Evolutionary conservation across 1,284 basidiomycete species (phyloP), one percentile per base, ranked within the genome.

Genomic region (Neonothopanus nambi): DNA sequence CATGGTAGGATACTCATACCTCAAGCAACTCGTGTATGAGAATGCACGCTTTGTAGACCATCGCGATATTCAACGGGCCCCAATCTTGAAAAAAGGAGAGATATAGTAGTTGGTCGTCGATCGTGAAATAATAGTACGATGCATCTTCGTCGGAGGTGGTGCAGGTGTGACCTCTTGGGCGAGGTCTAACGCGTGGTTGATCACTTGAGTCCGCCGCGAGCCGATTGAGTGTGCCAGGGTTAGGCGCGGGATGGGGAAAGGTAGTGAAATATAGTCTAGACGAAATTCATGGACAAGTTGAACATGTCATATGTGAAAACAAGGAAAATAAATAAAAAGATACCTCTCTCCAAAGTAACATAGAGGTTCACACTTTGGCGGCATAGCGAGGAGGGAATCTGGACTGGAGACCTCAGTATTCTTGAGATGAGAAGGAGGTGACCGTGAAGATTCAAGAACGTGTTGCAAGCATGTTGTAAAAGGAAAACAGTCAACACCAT

Each of bases 11-110:
- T 47, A 54, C 57, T 63, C 71, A 41, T 55, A 94, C 95, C 74
- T 90, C 85, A 30, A 95, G 79, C 52, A 95, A 80, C 65, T 93
- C 89, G 66, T 96, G 93, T 46, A 98, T 88, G 60, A 91, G 81
- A 43, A 97, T 87, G 75, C 95, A 98, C 39, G 96, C 93, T 64
- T 93, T 91, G 74, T 94, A 95, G 11, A 95, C 89, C 84, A 92
- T 92, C 3, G 91, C 87, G 37, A 95, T 80, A 69, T 97, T 97
- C 57, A 96, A 76, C 13, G 97, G 96, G 9, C 96, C 96, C 86
- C 91, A 93, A 70, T 98, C 95, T 66, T 91, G 85, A 67, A 90
- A 94, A 80, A 99, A 99, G 33, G 91, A 91, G 54, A 95, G 83
- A 75, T 99, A 99, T 59, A 88, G 80, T 49, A 98, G 82, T 59